Evolutionary conservation across 768 basidiomycete genomes (phyloP).

Genomic region (Lactifluus hygrophoroides): DNA sequence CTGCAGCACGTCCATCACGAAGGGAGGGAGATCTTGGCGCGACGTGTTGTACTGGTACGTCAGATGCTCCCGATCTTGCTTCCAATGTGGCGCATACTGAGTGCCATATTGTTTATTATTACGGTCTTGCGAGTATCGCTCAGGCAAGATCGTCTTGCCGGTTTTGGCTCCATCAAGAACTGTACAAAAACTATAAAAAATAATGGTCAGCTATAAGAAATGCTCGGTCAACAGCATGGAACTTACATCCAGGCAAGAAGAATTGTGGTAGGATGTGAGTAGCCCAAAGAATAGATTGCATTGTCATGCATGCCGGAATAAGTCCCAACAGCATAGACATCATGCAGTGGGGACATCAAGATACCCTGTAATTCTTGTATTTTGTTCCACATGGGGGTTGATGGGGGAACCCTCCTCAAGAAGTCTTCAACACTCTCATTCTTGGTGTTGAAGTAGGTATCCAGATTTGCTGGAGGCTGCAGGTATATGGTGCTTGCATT

Average conservation of each 20-base stretch:
- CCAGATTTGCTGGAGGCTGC: slow-evolving; percentile 38
- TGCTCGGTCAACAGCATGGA: background rate
- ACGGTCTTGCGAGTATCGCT: slow-evolving; percentile 23
- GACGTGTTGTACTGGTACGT: background rate
- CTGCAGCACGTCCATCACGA: slow-evolving; percentile 9
- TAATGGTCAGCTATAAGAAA: background rate
- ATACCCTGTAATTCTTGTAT: slow-evolving; percentile 38
- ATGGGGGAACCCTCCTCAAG: slow-evolving; percentile 23
- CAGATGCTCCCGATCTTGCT: background rate
- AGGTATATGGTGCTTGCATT: slow-evolving; percentile 44
- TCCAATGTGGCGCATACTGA: slow-evolving; percentile 26
- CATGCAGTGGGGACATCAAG: slow-evolving; percentile 42
- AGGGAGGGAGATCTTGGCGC: background rate
- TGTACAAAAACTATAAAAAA: slow-evolving; percentile 36
- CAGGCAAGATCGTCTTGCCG: slow-evolving; percentile 37
- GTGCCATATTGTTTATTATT: slow-evolving; percentile 20
- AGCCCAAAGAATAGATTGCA: slow-evolving; percentile 45
- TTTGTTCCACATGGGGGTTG: slow-evolving; percentile 21
- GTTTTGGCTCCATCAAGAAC: slow-evolving; percentile 56
- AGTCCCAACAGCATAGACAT: slow-evolving; percentile 39
- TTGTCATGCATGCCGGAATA: slow-evolving; percentile 49
- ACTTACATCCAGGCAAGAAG: slow-evolving; percentile 47
- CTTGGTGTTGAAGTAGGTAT: slow-evolving; percentile 34
- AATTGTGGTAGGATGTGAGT: slow-evolving; percentile 38
- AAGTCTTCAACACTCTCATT: slow-evolving; percentile 40